Evolutionary conservation across 345 rosid species (phyloP).

Genomic region (Aurinia saxatilis): DNA sequence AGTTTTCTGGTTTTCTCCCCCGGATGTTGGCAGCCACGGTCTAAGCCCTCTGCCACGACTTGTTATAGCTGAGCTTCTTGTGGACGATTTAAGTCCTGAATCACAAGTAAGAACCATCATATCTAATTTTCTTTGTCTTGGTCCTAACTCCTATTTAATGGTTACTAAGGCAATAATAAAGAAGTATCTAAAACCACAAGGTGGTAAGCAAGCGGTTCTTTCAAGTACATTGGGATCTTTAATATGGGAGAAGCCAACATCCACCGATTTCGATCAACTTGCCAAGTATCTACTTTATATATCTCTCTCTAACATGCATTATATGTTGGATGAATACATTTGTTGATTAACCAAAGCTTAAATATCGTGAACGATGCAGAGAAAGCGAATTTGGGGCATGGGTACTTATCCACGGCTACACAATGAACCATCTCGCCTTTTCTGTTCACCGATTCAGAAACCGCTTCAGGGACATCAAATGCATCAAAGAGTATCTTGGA

Average conservation of each 20-base stretch:
- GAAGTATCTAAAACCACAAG: conserved; percentile 50
- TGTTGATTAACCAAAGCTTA: not conserved
- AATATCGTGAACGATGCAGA: conserved; percentile 26
- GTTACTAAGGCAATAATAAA: conserved; percentile 56
- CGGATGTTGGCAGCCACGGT: conserved; percentile 39
- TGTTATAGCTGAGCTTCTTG: conserved; percentile 81
- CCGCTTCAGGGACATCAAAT: conserved; percentile 46
- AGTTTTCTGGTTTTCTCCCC: conserved; percentile 83
- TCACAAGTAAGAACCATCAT: conserved; percentile 44
- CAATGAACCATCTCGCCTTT: conserved; percentile 83
- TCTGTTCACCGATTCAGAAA: conserved; percentile 68
- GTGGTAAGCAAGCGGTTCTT: conserved; percentile 59
- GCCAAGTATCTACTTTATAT: conserved; percentile 42
- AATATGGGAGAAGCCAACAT: conserved; percentile 73
- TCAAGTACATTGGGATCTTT: conserved; percentile 73
- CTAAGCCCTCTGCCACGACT: conserved; percentile 70
- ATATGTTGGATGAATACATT: not conserved
- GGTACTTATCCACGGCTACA: conserved; percentile 86
- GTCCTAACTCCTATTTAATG: conserved; percentile 3
- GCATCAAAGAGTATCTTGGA: conserved; percentile 48
- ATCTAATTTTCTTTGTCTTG: not conserved
- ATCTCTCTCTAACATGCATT: not conserved
- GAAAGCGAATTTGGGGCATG: conserved; percentile 96
- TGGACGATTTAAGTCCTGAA: conserved; percentile 57
- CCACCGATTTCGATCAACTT: conserved; percentile 63